A percentile compares a stretch with the other conserved stretches of the same genome.
Evolutionary conservation across 2,329 filamentous ascomycete species (phyloP).

Genomic region (Pseudogymnoascus sp.): DNA sequence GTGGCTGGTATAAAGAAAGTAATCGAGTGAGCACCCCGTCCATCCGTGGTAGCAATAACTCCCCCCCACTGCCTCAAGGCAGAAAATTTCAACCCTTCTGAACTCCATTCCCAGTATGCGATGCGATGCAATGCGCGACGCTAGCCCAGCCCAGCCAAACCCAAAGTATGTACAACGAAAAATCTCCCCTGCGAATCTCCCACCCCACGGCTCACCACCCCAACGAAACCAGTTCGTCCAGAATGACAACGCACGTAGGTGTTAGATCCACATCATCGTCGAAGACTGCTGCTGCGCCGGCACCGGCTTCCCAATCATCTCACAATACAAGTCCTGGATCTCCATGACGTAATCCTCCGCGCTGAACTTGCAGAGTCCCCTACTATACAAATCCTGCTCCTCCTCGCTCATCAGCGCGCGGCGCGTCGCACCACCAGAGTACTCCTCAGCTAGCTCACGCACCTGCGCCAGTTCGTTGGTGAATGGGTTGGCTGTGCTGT

Average conservation of each 20-base stretch:
- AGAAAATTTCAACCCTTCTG: background rate
- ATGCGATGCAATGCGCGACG: background rate
- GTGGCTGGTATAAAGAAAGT: constrained; percentile 6
- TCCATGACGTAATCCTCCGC: constrained; percentile 80
- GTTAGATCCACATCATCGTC: background rate
- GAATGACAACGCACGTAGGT: background rate
- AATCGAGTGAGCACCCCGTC: background rate
- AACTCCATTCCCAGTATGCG: background rate
- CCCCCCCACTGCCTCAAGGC: background rate
- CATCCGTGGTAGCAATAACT: background rate
- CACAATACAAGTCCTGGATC: constrained; percentile 54
- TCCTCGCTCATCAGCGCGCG: constrained; percentile 66
- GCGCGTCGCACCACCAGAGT: constrained; percentile 50
- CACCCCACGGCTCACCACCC: background rate
- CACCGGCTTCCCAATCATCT: background rate
- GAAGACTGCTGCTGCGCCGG: background rate
- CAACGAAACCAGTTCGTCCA: background rate
- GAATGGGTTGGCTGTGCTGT: constrained; percentile 59
- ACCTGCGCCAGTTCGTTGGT: constrained; percentile 86
- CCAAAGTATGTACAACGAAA: background rate
- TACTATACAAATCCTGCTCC: constrained; percentile 58
- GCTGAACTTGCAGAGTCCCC: constrained; percentile 65
- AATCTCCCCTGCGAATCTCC: background rate
- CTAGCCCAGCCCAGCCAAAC: background rate
- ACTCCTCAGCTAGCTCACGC: constrained; percentile 87